Evolutionary conservation across 2,329 filamentous ascomycete genomes (phyloP).

Genomic region (Neoarthrinium moseri): DNA sequence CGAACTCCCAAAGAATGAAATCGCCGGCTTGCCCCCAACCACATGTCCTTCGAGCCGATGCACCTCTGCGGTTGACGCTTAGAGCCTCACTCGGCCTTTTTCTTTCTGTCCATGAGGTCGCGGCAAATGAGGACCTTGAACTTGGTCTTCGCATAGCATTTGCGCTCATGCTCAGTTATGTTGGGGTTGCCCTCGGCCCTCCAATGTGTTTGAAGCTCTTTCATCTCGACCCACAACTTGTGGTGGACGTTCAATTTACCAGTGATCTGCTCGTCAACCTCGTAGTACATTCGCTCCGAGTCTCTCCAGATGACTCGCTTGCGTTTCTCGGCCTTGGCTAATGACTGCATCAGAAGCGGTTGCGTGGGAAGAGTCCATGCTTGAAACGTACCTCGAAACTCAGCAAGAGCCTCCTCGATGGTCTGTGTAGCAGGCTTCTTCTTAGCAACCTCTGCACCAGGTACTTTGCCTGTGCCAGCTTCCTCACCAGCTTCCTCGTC

Average conservation of each 20-base stretch:
- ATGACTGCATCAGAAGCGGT: neutral
- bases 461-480: neutral
- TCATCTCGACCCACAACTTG: neutral
- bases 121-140: slow-evolving; percentile 2
- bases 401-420: neutral
- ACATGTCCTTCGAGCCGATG: too few relatives aligned
- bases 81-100: neutral
- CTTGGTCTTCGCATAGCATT: slow-evolving; percentile 7
- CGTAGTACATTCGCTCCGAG: slow-evolving; percentile 14
- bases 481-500: neutral
- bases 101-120: neutral
- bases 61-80: too few relatives aligned
- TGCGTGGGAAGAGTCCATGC: neutral
- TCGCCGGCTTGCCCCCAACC: too few relatives aligned
- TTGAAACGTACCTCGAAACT: neutral
- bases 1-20: too few relatives aligned
- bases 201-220: neutral
- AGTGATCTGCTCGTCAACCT: slow-evolving; percentile 12
- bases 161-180: neutral
- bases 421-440: neutral
- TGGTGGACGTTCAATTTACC: neutral
- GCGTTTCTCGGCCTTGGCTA: slow-evolving; percentile 13
- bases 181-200: neutral
- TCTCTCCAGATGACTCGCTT: slow-evolving; percentile 17
- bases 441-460: too few relatives aligned